phyloP scores from a whole-genome alignment of 2,329 filamentous ascomycete genomes.

The Dothidotthia symphoricarpi region DNA sequence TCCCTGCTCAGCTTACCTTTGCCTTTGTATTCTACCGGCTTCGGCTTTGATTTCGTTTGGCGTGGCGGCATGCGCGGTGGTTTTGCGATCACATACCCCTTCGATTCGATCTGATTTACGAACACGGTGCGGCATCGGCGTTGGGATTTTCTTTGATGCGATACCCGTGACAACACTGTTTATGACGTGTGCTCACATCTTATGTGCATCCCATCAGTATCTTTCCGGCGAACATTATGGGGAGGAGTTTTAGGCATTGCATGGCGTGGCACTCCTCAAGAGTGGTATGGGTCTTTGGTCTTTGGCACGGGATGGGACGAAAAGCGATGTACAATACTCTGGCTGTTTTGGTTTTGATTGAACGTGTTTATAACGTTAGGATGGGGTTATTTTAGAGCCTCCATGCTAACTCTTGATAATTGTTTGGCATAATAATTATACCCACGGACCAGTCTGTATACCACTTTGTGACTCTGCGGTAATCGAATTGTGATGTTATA shows the following conservation, averaged over 20 bases:
- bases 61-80: slow-evolving; percentile 16
- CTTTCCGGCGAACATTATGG: slow-evolving; percentile 21
- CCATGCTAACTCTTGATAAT: neutral
- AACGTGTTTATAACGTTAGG: slow-evolving; percentile 6
- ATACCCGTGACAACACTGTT: slow-evolving; percentile 29
- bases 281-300: slow-evolving; percentile 8
- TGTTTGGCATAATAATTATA: neutral
- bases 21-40: slow-evolving; percentile 21
- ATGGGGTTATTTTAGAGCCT: slow-evolving; percentile 1
- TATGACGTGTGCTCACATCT: slow-evolving; percentile 16
- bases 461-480: too few relatives aligned
- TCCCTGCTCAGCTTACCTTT: neutral
- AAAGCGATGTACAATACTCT: slow-evolving; percentile 31
- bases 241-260: slow-evolving; percentile 33
- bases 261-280: slow-evolving; percentile 19
- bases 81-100: slow-evolving; percentile 16
- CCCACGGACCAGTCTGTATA: too few relatives aligned
- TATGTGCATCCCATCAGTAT: slow-evolving; percentile 25
- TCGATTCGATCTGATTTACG: slow-evolving; percentile 17
- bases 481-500: too few relatives aligned
- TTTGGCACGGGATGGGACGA: slow-evolving; percentile 3
- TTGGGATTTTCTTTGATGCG: slow-evolving; percentile 27
- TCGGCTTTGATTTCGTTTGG: slow-evolving; percentile 26
- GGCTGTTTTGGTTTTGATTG: slow-evolving; percentile 5
- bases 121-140: slow-evolving; percentile 25